Base-by-base conservation (phyloP, 495 filamentous ascomycete species). In the Aspergillus campestris region DNA sequence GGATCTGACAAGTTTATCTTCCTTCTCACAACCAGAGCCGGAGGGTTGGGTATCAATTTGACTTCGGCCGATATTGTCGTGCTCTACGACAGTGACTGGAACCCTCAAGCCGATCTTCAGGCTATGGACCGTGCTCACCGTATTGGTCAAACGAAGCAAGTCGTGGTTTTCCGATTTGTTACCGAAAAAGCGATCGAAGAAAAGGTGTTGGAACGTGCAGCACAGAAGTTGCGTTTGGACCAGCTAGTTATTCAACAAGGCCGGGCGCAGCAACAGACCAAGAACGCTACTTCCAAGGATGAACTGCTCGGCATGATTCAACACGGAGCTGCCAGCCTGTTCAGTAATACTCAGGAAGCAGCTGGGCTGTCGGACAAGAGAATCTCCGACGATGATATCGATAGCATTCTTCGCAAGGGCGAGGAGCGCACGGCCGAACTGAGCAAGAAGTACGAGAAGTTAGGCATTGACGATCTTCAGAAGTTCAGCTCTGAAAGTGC, bases 171-270 rank as follows among this genome's bases (percentile, higher is more conserved):
- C 67, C 78, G 92, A 45, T 95, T 99, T 49, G 85, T 99, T 36
- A 99, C 92, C 0, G 94, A 99, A 58, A 89, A 94, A 58, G 94
- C 92, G 0, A 95, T 99, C 47, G 94, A 99, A 60, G 94, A 99
- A 64, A 97, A 97, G 67, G 94, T 99, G 7, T 69, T 99, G 38
- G 94, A 99, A 61, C 84, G 94, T 60, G 94, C 94, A 6, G 94
- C 94, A 2, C 94, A 99, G 57, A 99, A 99, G 61, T 69, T 99
- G 45, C 89, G 94, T 40, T 79, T 99, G 35, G 94, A 99, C 57
- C 92, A 97, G 65, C 78, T 99, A n/a, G 94, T 99, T 45, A 99
- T 99, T 56, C 94, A 99, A 52, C 94, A 99, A 73, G 94, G 94
- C 15, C 89, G 94, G 53, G 86, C 94, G 32, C 92, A 96, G 64